Evolutionary conservation across 2,329 filamentous ascomycete species (phyloP).

Genomic region (Sphaerulina vaccinii): DNA sequence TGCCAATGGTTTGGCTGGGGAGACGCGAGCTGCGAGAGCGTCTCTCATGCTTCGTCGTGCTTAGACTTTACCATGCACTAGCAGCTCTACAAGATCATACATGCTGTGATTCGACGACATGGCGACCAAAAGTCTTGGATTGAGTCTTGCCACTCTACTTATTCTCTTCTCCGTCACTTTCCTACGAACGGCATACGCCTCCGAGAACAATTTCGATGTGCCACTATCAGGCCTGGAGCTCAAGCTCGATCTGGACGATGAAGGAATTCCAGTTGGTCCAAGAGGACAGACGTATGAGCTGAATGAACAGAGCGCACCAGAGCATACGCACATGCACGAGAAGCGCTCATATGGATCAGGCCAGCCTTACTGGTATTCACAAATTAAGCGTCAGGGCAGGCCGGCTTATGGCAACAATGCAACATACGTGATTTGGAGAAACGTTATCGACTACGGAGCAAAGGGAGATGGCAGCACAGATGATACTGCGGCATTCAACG

Average conservation of each 20-base stretch:
- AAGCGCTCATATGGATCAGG: conserved; percentile 34
- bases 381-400: conserved; percentile 44
- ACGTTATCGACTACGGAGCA: conserved; percentile 46
- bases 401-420: conserved; percentile 40
- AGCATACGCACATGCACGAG: conserved; percentile 25
- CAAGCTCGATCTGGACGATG: conserved; percentile 16
- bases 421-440: conserved; percentile 48
- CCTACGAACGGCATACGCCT: conserved; percentile 12
- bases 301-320: conserved; percentile 1
- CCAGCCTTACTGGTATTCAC: conserved; percentile 42
- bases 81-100: not conserved
- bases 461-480: conserved; percentile 69
- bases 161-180: conserved; percentile 15
- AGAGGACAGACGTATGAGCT: conserved; percentile 1
- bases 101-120: conserved; percentile 1
- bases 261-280: conserved; percentile 6
- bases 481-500: conserved; percentile 63
- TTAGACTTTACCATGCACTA: too few species aligned
- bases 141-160: conserved; percentile 12
- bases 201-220: conserved; percentile 10
- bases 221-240: conserved; percentile 23
- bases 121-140: conserved; percentile 8
- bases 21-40: too few species aligned
- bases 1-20: too few species aligned
- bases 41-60: too few species aligned